These are phyloP conservation scores for Saccharomyces hybrid DNA, from an alignment of 1,139 yeast genomes.

Conservation along the genomic window DNA sequence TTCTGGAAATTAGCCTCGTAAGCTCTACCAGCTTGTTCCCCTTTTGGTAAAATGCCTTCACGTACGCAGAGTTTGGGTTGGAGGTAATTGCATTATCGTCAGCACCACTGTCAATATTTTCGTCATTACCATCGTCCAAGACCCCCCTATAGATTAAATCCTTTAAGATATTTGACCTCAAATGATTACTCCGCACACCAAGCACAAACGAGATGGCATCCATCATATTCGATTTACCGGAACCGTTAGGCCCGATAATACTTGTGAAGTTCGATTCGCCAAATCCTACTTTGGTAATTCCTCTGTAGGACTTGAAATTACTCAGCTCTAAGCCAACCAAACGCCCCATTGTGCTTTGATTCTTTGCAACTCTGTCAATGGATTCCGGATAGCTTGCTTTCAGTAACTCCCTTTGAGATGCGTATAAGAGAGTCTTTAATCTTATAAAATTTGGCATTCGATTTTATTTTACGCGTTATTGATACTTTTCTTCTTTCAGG, in stretches of 20 bases:
- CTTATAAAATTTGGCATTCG: neutral
- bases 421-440: neutral
- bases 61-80: slow-evolving; percentile 59
- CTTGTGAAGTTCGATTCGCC: slow-evolving; percentile 81
- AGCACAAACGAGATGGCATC: slow-evolving; percentile 94
- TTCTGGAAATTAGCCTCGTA: slow-evolving; percentile 42
- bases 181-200: slow-evolving; percentile 71
- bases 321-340: slow-evolving; percentile 64
- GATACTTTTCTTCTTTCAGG: neutral
- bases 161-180: slow-evolving; percentile 65
- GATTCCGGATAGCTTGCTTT: neutral
- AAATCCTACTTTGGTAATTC: slow-evolving; percentile 68
- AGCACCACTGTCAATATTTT: slow-evolving; percentile 19
- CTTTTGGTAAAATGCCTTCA: slow-evolving; percentile 69
- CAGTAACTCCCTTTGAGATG: neutral
- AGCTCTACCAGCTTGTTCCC: slow-evolving; percentile 39
- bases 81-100: neutral
- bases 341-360: slow-evolving; percentile 53
- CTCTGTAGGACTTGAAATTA: slow-evolving; percentile 88
- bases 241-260: slow-evolving; percentile 95
- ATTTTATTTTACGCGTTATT: neutral
- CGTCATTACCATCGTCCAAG: slow-evolving; percentile 17
- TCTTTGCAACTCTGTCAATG: neutral
- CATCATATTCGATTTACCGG: slow-evolving; percentile 97
- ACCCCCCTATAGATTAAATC: slow-evolving; percentile 81